Evolutionary conservation across 108 stramenopile species (phyloP), one percentile per base, ranked within the genome.

Genomic region (Nitzschia sp.): DNA sequence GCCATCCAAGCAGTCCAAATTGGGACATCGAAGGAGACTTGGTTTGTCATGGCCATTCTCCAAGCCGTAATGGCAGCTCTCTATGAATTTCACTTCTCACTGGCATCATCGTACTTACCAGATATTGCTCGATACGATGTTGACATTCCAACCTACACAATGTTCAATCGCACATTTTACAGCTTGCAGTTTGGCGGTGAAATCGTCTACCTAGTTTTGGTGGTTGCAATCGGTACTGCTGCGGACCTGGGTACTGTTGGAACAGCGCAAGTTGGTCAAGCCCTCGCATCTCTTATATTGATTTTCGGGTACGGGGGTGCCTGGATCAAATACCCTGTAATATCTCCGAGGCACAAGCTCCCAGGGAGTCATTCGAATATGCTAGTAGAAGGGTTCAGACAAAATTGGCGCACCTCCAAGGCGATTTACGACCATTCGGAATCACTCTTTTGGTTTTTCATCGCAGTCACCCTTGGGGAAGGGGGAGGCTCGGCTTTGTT

Each of bases 1-100:
- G 3, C 69, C 12, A 76, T 90, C 19, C 77, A 83, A 20, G 78
- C 71, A 1, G 65, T 71, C 39, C 86, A 87, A 63, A 87, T 87
- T 26, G 53, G 42, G 7, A 84, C 82, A 17, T 60, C 72, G 15
- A 41, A 46, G 7, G 44, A 57, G 2, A 87, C 86, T 7, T 90
- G 89, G 89, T 90, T 87, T 59, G 39, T 57, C 46, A 87, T 85
- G 81, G 63, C 80, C 10, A 79, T 87, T 19, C 57, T 90, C 9
- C 86, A 90, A 59, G 80, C 80, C n/a, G 9, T 85, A 9, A 65
- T 65, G 5, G 78, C 58, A 19, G 83, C 81, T 41, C 38, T 81
- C 34, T 86, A 70, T 41, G 56, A 75, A 10, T 55, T 85, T 12
- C 79, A 80, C 8, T 19, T 65, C 20, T 24, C 56, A 9, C 14